phyloP scores from a whole-genome alignment of 768 basidiomycete genomes.

The Arthromyces matolae region DNA sequence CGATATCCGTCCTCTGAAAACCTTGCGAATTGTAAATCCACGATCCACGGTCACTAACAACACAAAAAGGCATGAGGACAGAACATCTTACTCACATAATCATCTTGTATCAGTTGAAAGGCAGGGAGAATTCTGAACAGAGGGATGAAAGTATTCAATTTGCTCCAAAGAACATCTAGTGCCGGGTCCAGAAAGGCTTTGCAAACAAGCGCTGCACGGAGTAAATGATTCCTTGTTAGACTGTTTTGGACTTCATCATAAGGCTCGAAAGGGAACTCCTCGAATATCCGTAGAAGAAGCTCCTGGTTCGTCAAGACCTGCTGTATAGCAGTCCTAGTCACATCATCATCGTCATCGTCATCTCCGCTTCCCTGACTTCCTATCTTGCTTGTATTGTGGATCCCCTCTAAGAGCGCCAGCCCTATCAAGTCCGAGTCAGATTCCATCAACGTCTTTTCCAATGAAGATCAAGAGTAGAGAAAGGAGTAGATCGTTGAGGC shows the following conservation, averaged over 20 bases:
- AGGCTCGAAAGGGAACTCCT: not conserved
- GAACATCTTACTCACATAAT: slow-evolving; percentile 2
- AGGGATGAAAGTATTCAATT: slow-evolving; percentile 2
- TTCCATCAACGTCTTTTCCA: too few relatives aligned
- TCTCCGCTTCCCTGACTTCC: too few relatives aligned
- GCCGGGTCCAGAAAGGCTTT: slow-evolving; percentile 9
- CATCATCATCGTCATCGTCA: too few relatives aligned
- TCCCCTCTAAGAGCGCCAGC: too few relatives aligned
- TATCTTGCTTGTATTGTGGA: too few relatives aligned
- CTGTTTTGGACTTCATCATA: not conserved
- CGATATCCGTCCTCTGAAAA: slow-evolving; percentile 1
- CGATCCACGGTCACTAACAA: too few relatives aligned
- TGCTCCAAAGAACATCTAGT: slow-evolving; percentile 8
- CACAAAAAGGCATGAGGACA: too few relatives aligned
- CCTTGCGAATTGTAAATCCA: slow-evolving; percentile 2
- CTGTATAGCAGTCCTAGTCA: too few relatives aligned
- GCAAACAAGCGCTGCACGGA: slow-evolving; percentile 7
- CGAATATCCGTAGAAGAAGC: not conserved
- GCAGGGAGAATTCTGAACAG: slow-evolving; percentile 8
- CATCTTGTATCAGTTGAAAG: slow-evolving; percentile 2
- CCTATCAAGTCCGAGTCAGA: too few relatives aligned
- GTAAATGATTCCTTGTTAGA: not conserved
- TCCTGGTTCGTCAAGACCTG: not conserved
- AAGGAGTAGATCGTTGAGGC: too few relatives aligned
- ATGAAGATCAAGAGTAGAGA: too few relatives aligned